Conservation (phyloP, 129 eudicot species). For the Logfia minima region DNA sequence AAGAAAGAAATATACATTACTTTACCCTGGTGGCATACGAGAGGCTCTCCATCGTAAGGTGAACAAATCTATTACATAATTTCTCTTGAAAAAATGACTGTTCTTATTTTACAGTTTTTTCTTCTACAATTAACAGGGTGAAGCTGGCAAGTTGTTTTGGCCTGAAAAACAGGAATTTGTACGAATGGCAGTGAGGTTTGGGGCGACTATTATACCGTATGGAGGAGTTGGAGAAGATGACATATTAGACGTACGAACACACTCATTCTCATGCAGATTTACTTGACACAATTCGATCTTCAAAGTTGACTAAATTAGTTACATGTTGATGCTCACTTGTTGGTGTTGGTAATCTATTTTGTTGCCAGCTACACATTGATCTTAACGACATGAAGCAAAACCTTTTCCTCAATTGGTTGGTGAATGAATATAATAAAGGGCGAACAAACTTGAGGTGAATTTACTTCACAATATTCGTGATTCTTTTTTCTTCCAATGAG, state of each 20-base stretch:
- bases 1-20: constrained; percentile 25
- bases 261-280: neutral
- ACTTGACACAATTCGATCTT: neutral
- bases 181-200: constrained; percentile 38
- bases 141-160: constrained; percentile 38
- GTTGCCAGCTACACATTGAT: constrained; percentile 29
- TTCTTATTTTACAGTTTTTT: neutral
- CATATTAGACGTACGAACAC: constrained; percentile 30
- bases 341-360: constrained; percentile 20
- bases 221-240: constrained; percentile 42
- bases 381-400: constrained; percentile 30
- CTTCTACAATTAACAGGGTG: constrained; percentile 31
- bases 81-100: neutral
- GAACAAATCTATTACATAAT: neutral
- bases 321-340: neutral
- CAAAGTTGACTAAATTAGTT: neutral
- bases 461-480: neutral
- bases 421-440: constrained; percentile 22
- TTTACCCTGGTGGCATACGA: constrained; percentile 38
- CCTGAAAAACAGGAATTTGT: constrained; percentile 43
- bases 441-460: constrained; percentile 36
- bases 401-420: constrained; percentile 24
- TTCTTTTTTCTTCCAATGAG: neutral
- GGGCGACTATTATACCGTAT: constrained; percentile 39
- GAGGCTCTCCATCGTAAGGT: constrained; percentile 40